A percentile compares a stretch with the other conserved stretches of the same genome.
phyloP scores from a whole-genome alignment of 371 early-diverging fungal genomes.

The Mortierella sp. region DNA sequence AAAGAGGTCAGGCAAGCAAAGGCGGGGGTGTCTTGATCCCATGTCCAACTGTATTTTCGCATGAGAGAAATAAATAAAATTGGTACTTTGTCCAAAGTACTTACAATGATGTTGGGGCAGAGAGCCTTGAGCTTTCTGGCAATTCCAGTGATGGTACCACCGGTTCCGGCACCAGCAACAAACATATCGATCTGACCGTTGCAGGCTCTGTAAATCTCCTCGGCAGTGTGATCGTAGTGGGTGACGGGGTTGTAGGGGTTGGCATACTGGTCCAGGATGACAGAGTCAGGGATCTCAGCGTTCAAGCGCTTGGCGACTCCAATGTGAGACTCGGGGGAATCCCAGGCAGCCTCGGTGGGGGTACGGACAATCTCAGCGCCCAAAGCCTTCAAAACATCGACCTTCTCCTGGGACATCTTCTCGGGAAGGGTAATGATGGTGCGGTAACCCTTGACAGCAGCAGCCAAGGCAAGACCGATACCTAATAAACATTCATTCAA shows the following conservation, averaged over 20 bases:
- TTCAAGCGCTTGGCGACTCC: slow-evolving; percentile 94
- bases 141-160: slow-evolving; percentile 96
- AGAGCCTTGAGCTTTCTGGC: slow-evolving; percentile 94
- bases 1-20: neutral
- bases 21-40: neutral
- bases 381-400: slow-evolving; percentile 95
- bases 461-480: slow-evolving; percentile 66
- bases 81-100: neutral
- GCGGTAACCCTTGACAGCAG: slow-evolving; percentile 97
- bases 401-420: slow-evolving; percentile 98
- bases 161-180: slow-evolving; percentile 97
- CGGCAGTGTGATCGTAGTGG: slow-evolving; percentile 94
- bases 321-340: slow-evolving; percentile 97
- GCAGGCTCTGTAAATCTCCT: slow-evolving; percentile 88
- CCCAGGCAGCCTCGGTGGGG: slow-evolving; percentile 98
- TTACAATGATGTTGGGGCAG: slow-evolving; percentile 77
- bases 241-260: slow-evolving; percentile 97
- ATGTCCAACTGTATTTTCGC: neutral
- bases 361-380: slow-evolving; percentile 98
- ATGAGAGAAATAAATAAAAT: neutral
- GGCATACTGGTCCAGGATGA: slow-evolving; percentile 96
- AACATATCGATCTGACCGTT: slow-evolving; percentile 96
- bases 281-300: slow-evolving; percentile 93
- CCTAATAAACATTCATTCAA: slow-evolving; percentile 22
- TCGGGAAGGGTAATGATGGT: slow-evolving; percentile 97